Percentiles rank a stretch among this genome's conserved stretches.
Evolutionary conservation across 176 grass and related monocot species (phyloP).

Genomic region (Lolium perenne): DNA sequence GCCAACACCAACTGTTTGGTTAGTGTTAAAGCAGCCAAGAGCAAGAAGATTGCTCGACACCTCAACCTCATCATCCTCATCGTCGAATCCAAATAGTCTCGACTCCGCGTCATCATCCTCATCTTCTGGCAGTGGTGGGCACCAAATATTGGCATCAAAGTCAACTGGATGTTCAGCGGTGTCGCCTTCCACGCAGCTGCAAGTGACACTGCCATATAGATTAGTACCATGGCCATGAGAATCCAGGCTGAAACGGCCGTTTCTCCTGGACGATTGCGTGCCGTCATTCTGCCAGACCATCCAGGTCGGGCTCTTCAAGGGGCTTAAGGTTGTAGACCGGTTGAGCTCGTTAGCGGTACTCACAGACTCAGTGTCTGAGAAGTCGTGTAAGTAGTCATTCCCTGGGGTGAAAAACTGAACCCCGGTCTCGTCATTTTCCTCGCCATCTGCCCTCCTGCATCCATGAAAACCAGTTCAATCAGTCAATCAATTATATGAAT

Average conservation of each 20-base stretch:
- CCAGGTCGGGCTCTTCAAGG: conserved; percentile 60
- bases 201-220: conserved; percentile 10
- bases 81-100: conserved; percentile 62
- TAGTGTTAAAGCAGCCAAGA: conserved; percentile 52
- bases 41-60: conserved; percentile 48
- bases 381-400: conserved; percentile 66
- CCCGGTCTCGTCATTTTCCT: conserved; percentile 53
- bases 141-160: conserved; percentile 60
- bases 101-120: conserved; percentile 59
- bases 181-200: conserved; percentile 32
- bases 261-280: conserved; percentile 49
- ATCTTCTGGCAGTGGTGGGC: conserved; percentile 63
- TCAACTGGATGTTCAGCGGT: conserved; percentile 38
- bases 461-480: conserved; percentile 33
- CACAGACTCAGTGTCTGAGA: conserved; percentile 78
- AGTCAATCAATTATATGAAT: conserved; percentile 19
- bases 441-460: conserved; percentile 52
- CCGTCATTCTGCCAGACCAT: conserved; percentile 39
- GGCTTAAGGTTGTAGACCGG: conserved; percentile 53
- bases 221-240: conserved; percentile 48
- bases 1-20: conserved; percentile 35
- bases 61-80: conserved; percentile 64
- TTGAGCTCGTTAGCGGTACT: conserved; percentile 55
- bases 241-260: conserved; percentile 46
- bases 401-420: conserved; percentile 69